Percentiles rank a stretch among this genome's conserved stretches.
These are phyloP conservation scores for Ramaria sp. DNA, from an alignment of 768 basidiomycete species.

Conservation along the genomic window DNA sequence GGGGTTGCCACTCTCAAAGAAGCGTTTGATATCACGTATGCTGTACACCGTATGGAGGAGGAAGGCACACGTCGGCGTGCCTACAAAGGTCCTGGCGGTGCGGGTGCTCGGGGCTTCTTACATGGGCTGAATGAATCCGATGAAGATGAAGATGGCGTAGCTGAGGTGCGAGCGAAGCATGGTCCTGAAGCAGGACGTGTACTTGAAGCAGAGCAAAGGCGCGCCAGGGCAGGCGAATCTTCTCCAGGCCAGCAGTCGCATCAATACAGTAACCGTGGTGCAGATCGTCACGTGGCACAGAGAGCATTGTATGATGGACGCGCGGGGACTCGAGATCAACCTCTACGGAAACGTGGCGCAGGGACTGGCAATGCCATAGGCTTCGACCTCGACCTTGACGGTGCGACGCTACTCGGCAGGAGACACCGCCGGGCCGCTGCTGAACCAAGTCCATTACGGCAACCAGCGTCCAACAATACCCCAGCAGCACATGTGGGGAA, in stretches of 20 bases:
- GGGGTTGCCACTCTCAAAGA: conserved; percentile 91
- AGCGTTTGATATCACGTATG: conserved; percentile 97
- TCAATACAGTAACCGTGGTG: conserved; percentile 12
- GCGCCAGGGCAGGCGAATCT: conserved; percentile 16
- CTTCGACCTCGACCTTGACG: conserved; percentile 84
- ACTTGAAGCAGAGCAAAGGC: conserved; percentile 26
- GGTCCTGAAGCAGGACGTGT: conserved; percentile 27
- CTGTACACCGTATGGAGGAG: conserved; percentile 99
- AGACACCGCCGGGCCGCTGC: conserved; percentile 24
- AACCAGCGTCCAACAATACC: neutral
- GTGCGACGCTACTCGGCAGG: conserved; percentile 76
- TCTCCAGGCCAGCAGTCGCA: conserved; percentile 18
- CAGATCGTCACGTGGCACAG: conserved; percentile 4
- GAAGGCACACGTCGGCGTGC: conserved; percentile 84
- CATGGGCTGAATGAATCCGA: conserved; percentile 90
- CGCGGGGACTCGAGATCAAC: conserved; percentile 57
- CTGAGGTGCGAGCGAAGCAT: conserved; percentile 20
- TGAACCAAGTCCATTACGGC: conserved; percentile 25
- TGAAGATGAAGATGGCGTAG: conserved; percentile 47
- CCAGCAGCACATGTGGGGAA: neutral
- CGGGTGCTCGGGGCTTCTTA: conserved; percentile 68
- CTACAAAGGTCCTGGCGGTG: conserved; percentile 69
- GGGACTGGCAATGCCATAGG: conserved; percentile 15
- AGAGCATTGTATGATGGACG: conserved; percentile 43
- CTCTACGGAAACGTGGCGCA: conserved; percentile 19